Evolutionary conservation across 805 yeast genomes (phyloP).

Genomic region (Metschnikowia continentalis): DNA sequence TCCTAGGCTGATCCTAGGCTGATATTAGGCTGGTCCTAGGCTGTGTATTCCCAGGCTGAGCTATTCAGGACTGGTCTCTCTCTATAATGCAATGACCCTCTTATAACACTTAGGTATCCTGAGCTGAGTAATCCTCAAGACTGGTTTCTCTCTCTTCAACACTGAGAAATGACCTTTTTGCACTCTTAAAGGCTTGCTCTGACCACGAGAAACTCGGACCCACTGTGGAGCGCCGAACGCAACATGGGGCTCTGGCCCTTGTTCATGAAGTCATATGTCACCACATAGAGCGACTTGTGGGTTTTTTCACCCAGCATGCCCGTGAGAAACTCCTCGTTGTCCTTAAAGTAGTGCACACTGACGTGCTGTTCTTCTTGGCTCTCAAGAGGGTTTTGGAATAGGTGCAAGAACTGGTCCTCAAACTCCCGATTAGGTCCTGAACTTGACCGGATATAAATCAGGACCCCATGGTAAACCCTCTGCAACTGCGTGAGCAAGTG

Average conservation of each 20-base stretch:
- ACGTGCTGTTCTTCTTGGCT: slow-evolving; percentile 1
- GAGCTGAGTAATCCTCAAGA: no score
- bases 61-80: no score
- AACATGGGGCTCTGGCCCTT: slow-evolving; percentile 2
- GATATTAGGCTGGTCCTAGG: no score
- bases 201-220: slow-evolving; percentile 15
- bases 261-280: slow-evolving; percentile 14
- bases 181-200: slow-evolving; percentile 4
- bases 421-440: slow-evolving; percentile 12
- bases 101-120: no score
- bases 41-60: no score
- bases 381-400: background rate
- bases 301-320: background rate
- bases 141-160: no score
- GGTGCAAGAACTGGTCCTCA: slow-evolving; percentile 14
- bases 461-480: slow-evolving; percentile 3
- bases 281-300: slow-evolving; percentile 5
- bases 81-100: no score
- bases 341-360: slow-evolving; percentile 7
- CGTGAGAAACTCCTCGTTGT: slow-evolving; percentile 5
- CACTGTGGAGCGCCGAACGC: slow-evolving; percentile 6
- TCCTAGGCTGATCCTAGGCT: no score
- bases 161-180: no score
- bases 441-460: slow-evolving; percentile 13
- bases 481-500: slow-evolving; percentile 24